phyloP scores from a whole-genome alignment of 805 yeast genomes.

The Cyberlindnera americana region DNA sequence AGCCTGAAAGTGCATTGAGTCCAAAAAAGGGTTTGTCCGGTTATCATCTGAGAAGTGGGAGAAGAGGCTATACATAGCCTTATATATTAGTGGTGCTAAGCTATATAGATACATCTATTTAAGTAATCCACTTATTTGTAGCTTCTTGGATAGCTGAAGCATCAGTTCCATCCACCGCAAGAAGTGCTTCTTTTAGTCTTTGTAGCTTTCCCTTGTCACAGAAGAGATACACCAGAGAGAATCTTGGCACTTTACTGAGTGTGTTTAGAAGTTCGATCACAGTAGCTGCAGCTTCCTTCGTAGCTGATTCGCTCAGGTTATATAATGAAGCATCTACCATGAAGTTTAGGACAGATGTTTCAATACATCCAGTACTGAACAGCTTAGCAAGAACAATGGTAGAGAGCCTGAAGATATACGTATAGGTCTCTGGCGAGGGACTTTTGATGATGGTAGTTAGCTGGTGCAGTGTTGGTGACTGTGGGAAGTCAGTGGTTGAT shows the following conservation, averaged over 20 bases:
- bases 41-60: slow-evolving; percentile 11
- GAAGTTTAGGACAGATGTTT: slow-evolving; percentile 44
- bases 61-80: neutral
- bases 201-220: slow-evolving; percentile 13
- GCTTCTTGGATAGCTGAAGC: neutral
- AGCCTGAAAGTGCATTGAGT: slow-evolving; percentile 36
- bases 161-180: neutral
- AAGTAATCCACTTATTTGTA: slow-evolving; percentile 1
- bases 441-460: slow-evolving; percentile 40
- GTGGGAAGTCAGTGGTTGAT: no score
- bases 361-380: slow-evolving; percentile 45
- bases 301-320: neutral
- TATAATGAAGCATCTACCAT: slow-evolving; percentile 38
- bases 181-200: slow-evolving; percentile 1
- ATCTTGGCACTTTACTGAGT: slow-evolving; percentile 22
- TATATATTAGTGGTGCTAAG: neutral
- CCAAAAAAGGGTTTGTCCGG: slow-evolving; percentile 23
- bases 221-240: slow-evolving; percentile 19
- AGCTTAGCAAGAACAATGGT: slow-evolving; percentile 27
- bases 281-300: neutral
- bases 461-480: slow-evolving; percentile 45
- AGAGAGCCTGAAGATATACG: slow-evolving; percentile 34
- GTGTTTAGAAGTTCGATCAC: slow-evolving; percentile 11
- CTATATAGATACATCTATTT: neutral
- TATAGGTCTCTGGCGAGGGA: slow-evolving; percentile 32